Conservation (phyloP, 2,329 filamentous ascomycete species). For the Pseudopyricularia cyperi region DNA sequence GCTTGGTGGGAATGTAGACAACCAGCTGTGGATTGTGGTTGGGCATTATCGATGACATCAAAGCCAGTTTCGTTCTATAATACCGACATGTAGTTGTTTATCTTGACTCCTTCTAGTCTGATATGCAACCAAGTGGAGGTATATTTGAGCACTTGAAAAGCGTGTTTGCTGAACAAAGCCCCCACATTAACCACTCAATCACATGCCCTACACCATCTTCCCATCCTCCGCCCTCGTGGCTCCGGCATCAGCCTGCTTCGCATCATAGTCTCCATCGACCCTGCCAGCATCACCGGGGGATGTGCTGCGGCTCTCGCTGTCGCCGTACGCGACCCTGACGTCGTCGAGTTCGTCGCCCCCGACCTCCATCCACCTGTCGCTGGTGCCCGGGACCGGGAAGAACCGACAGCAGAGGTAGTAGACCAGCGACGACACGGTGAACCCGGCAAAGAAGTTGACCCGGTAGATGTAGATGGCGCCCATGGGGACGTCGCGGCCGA, state of each 20-base stretch:
- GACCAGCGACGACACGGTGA: conserved; percentile 50
- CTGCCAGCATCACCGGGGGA: neutral
- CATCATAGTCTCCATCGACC: conserved; percentile 1
- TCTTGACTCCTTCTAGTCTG: neutral
- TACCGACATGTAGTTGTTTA: no score
- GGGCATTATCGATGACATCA: no score
- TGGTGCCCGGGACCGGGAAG: conserved; percentile 61
- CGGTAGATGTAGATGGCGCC: conserved; percentile 82
- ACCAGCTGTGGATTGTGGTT: no score
- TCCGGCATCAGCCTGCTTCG: conserved; percentile 1
- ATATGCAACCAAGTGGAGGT: no score
- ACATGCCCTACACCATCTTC: neutral
- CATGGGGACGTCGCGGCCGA: conserved; percentile 57
- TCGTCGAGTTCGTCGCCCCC: conserved; percentile 47
- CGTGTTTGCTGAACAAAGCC: no score
- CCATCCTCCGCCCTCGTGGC: neutral
- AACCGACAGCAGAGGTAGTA: conserved; percentile 62
- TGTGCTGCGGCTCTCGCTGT: neutral
- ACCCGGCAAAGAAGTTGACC: conserved; percentile 80
- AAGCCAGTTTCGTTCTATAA: no score
- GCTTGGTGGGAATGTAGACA: no score
- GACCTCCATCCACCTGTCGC: conserved; percentile 66
- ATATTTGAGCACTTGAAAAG: no score
- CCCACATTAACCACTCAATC: neutral
- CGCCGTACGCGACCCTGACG: conserved; percentile 31